Percentiles rank a stretch among this genome's conserved stretches.
Conservation (phyloP, 345 rosid genomes). For the Excoecaria agallocha region DNA sequence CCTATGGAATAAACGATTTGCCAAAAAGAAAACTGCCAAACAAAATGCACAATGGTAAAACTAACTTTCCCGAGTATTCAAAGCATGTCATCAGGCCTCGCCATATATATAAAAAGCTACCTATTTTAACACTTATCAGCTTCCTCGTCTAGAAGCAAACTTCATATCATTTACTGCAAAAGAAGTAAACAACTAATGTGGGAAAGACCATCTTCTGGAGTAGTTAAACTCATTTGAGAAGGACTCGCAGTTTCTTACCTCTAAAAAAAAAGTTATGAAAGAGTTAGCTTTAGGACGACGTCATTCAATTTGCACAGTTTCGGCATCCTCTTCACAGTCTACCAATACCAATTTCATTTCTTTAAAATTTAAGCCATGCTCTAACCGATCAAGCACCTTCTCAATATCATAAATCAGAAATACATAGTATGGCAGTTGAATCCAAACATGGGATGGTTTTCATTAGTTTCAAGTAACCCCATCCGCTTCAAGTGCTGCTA, state of each 20-base stretch:
- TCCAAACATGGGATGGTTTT: slow-evolving; percentile 67
- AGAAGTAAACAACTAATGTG: neutral
- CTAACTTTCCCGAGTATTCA: neutral
- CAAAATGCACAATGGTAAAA: neutral
- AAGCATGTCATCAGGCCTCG: neutral
- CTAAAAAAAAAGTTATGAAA: neutral
- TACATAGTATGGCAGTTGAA: no score
- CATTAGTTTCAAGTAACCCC: slow-evolving; percentile 65
- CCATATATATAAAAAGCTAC: neutral
- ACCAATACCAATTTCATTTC: slow-evolving; percentile 20
- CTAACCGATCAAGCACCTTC: neutral
- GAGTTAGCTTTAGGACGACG: neutral
- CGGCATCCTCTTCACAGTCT: slow-evolving; percentile 60
- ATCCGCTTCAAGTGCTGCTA: slow-evolving; percentile 78
- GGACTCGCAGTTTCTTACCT: neutral
- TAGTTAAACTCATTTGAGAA: neutral
- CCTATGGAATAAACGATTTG: neutral
- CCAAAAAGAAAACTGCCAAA: neutral
- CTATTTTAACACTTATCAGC: neutral
- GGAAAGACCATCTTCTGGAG: neutral
- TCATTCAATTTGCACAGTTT: slow-evolving; percentile 39
- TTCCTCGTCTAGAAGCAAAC: neutral
- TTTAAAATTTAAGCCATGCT: neutral
- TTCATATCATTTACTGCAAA: neutral
- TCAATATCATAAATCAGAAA: neutral